Base-by-base conservation (phyloP, 129 eudicot species). In the Ambrosia trifida region DNA sequence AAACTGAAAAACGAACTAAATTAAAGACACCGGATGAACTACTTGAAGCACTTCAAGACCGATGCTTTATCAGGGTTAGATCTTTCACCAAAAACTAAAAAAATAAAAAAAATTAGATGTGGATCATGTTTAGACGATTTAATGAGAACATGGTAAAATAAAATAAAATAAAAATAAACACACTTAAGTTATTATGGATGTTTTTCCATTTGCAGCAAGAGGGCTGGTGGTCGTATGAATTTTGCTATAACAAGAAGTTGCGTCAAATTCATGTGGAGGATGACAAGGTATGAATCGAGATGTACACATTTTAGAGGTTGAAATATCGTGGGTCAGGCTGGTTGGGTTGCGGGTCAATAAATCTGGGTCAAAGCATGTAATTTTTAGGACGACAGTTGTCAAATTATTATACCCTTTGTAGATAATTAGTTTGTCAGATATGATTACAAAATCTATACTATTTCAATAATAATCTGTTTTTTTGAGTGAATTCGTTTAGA, bases 141-240 rank as follows among this genome's bases (percentile, higher is more conserved):
- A 24, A n/a, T 32, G 68, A 31, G 49, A 76, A 76, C 19, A 30
- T 64, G 56, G 46, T 18, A 24, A 64, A 75, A 52, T 40, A 7
- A 7, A 40, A 40, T 40, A 40, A 9, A 4, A 9, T 24, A 24
- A 24, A 24, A 24, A 24, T 30, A 12, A 4, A 1, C 11, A 20
- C 0, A 36, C 47, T 76, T 49, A 69, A 69, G 28, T 13, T 69
- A n/a, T 41, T 47, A 38, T 52, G 0, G 24, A 59, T 51, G 62
- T 59, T 9, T 20, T 28, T 58, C 33, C 20, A 18, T 19, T 11
- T 86, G 86, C 95, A 90, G 99, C 96, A 90, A 94, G 99, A 94
- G 74, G 96, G 97, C 38, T 94, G 99, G 99, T 94, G 97, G 99
- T 73, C 89, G 2, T 94, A 94, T 76, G 97, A 94, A 72, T 87